Evolutionary conservation across 176 grass and related monocot species (phyloP).

Genomic region (Triticum timopheevii): DNA sequence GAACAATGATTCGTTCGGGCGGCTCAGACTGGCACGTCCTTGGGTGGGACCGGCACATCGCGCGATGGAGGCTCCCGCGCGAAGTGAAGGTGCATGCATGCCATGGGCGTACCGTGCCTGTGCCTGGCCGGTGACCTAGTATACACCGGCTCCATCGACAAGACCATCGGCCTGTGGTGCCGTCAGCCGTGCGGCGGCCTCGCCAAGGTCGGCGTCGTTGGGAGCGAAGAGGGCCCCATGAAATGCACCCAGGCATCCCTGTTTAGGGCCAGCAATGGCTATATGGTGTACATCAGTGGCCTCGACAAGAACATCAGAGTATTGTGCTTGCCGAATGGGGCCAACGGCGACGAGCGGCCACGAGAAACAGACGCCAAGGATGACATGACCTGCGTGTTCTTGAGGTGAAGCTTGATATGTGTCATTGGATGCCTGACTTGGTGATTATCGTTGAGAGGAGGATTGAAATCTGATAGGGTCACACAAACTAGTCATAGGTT

Average conservation of each 20-base stretch:
- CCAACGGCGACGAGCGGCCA: background rate
- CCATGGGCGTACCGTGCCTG: background rate
- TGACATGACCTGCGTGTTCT: constrained; percentile 22
- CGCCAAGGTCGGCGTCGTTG: constrained; percentile 40
- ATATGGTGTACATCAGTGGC: constrained; percentile 74
- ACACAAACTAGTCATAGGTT: background rate
- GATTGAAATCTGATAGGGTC: background rate
- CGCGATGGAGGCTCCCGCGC: background rate
- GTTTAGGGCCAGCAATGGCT: constrained; percentile 43
- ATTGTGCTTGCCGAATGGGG: constrained; percentile 60
- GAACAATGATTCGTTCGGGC: background rate
- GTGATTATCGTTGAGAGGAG: background rate
- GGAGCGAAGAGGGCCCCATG: constrained; percentile 65
- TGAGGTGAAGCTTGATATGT: constrained; percentile 30
- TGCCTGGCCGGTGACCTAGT: constrained; percentile 40
- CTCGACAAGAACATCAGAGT: constrained; percentile 77
- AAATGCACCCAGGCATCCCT: constrained; percentile 74
- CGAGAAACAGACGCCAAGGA: constrained; percentile 5
- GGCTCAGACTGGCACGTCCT: constrained; percentile 67
- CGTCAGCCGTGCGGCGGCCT: constrained; percentile 40
- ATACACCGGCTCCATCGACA: constrained; percentile 46
- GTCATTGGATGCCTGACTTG: background rate
- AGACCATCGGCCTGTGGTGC: constrained; percentile 52
- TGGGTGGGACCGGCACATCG: background rate
- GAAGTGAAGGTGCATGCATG: constrained; percentile 78